These are phyloP conservation scores for Pythium apleroticum DNA, from an alignment of 352 stramenopile genomes.

Conservation along the genomic window DNA sequence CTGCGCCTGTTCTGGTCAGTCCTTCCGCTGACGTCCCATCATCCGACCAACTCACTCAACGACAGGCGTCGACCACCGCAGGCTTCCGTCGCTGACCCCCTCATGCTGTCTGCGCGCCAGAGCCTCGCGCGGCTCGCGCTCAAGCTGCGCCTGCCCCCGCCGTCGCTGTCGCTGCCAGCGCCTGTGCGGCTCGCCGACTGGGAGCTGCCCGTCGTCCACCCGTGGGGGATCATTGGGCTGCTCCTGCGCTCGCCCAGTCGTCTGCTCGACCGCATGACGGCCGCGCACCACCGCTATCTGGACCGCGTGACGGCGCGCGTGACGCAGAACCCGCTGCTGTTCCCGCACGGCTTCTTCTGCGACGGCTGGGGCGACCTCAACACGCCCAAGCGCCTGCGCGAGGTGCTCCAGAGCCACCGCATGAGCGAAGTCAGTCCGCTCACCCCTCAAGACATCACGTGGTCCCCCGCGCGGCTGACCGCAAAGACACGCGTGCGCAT, in stretches of 20 bases:
- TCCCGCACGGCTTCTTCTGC: constrained; percentile 77
- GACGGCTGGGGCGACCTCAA: constrained; percentile 79
- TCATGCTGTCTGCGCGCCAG: not conserved
- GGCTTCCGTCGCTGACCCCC: not conserved
- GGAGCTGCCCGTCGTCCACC: constrained; percentile 36
- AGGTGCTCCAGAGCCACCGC: constrained; percentile 59
- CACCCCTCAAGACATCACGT: constrained; percentile 30
- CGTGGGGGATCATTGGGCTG: constrained; percentile 55
- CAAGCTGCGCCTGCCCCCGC: not conserved
- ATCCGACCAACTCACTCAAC: not conserved
- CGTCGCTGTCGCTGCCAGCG: not conserved
- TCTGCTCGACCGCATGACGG: constrained; percentile 58
- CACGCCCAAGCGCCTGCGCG: constrained; percentile 49
- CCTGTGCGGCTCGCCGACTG: not conserved
- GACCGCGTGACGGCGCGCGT: constrained; percentile 65
- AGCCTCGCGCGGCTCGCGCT: not conserved
- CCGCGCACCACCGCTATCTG: constrained; percentile 64
- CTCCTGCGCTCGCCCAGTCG: constrained; percentile 61
- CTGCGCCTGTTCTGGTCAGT: not conserved
- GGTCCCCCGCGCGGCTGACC: constrained; percentile 31
- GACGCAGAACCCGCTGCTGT: constrained; percentile 74
- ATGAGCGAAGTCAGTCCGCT: constrained; percentile 60
- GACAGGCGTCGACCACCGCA: not conserved
- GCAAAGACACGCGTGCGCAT: constrained; percentile 38
- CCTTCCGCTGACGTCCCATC: not conserved